Conservation (phyloP, 495 filamentous ascomycete genomes). For the Copromyces sp. region DNA sequence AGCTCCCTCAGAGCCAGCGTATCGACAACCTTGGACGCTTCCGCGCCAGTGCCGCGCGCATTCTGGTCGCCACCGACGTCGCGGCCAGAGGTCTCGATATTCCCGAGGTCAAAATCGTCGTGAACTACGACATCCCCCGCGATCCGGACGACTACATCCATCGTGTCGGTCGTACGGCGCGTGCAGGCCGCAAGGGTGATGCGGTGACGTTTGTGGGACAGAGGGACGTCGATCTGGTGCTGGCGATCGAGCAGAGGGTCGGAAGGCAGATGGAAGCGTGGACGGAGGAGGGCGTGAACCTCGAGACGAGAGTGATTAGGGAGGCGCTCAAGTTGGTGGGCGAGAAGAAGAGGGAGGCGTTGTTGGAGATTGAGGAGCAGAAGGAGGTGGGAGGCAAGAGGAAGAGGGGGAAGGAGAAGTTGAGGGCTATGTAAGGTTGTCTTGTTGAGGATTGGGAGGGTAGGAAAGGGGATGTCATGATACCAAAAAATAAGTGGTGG, state of each 20-base stretch:
- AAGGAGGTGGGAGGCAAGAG: conserved; percentile 74
- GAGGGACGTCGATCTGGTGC: conserved; percentile 75
- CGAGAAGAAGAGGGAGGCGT: conserved; percentile 81
- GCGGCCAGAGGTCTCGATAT: conserved; percentile 95
- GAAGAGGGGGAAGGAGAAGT: conserved; percentile 50
- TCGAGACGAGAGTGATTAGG: conserved; percentile 75
- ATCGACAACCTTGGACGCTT: conserved; percentile 83
- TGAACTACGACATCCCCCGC: conserved; percentile 92
- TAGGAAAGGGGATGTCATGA: not conserved
- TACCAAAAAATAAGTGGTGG: not conserved
- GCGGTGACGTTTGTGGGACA: conserved; percentile 86
- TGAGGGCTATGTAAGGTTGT: conserved; percentile 10
- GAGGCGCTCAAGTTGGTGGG: conserved; percentile 80
- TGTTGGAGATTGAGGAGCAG: conserved; percentile 83
- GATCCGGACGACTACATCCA: conserved; percentile 98
- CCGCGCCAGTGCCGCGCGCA: conserved; percentile 78
- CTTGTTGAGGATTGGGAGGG: not conserved
- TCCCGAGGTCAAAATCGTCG: conserved; percentile 75
- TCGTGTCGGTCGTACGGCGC: conserved; percentile 86
- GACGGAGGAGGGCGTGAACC: conserved; percentile 77
- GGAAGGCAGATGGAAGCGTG: conserved; percentile 72
- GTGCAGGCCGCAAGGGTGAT: conserved; percentile 74
- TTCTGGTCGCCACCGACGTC: conserved; percentile 92
- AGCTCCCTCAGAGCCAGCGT: conserved; percentile 70
- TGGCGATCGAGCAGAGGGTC: conserved; percentile 78